Conservation (phyloP, 495 filamentous ascomycete genomes). For the Glonium stellatum region DNA sequence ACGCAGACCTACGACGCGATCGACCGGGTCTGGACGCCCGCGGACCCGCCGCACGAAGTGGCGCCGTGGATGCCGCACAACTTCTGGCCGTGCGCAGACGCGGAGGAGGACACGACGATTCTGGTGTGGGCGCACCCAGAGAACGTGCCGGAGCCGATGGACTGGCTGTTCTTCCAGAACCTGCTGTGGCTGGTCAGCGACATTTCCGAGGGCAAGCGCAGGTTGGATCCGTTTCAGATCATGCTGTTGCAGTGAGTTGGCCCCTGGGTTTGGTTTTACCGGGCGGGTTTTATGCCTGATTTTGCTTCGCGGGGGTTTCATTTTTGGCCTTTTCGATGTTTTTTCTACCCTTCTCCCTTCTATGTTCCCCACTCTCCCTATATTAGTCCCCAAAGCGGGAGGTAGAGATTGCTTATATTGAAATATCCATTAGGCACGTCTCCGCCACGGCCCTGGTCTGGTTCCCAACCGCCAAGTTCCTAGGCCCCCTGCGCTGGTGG, state of each 20-base stretch:
- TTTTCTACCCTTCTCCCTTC: background rate
- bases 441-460: conserved; percentile 8
- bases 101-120: conserved; percentile 3
- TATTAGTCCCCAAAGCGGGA: too few species aligned
- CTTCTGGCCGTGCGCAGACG: conserved; percentile 3
- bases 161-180: conserved; percentile 13
- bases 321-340: too few species aligned
- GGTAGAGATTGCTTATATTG: too few species aligned
- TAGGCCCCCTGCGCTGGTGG: conserved; percentile 16
- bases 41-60: background rate
- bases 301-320: background rate
- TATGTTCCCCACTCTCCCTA: too few species aligned
- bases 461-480: conserved; percentile 9
- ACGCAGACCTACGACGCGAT: background rate
- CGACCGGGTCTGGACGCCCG: conserved; percentile 3
- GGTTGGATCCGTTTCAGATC: conserved; percentile 8
- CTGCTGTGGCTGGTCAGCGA: conserved; percentile 7
- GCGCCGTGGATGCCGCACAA: conserved; percentile 8
- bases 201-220: conserved; percentile 1
- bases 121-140: conserved; percentile 12
- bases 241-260: conserved; percentile 10
- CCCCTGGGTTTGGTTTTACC: background rate
- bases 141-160: conserved; percentile 7
- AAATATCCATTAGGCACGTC: background rate
- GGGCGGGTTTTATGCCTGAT: too few species aligned